A percentile compares a stretch with the other conserved stretches of the same genome.
Conservation (phyloP, 2,329 filamentous ascomycete genomes). For the Colletotrichum sidae region DNA sequence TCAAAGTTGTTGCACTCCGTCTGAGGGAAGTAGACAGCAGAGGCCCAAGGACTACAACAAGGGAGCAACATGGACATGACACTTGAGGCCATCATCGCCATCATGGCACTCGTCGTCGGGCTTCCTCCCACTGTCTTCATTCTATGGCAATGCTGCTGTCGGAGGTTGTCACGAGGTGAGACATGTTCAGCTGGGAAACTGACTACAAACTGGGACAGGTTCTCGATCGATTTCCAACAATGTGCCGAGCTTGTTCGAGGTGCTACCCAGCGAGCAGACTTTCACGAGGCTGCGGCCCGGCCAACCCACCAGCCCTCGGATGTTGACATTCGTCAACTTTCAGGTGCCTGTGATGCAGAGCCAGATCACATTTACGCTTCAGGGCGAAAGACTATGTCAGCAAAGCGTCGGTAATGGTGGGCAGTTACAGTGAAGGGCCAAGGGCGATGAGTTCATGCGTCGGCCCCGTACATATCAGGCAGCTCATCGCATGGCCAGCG, state of each 20-base stretch:
- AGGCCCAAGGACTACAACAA: background rate
- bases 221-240: background rate
- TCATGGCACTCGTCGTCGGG: constrained; percentile 10
- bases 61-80: constrained; percentile 14
- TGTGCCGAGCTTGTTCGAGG: background rate
- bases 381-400: too few relatives aligned
- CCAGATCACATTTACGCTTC: background rate
- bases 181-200: too few relatives aligned
- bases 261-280: background rate
- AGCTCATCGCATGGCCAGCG: too few relatives aligned
- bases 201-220: background rate
- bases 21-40: too few relatives aligned
- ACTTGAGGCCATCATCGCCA: constrained; percentile 25
- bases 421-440: too few relatives aligned
- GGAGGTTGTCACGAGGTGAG: background rate
- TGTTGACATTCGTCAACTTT: background rate
- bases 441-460: too few relatives aligned
- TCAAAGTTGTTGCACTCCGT: too few relatives aligned
- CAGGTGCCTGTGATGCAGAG: background rate
- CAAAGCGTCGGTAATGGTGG: too few relatives aligned
- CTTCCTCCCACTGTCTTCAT: constrained; percentile 15
- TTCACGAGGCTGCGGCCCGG: background rate
- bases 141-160: constrained; percentile 8
- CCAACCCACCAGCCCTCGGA: background rate
- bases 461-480: too few relatives aligned